Evolutionary conservation across 1,284 basidiomycete species (phyloP), one percentile per base, ranked within the genome.

Genomic region (Hemileia vastatrix): DNA sequence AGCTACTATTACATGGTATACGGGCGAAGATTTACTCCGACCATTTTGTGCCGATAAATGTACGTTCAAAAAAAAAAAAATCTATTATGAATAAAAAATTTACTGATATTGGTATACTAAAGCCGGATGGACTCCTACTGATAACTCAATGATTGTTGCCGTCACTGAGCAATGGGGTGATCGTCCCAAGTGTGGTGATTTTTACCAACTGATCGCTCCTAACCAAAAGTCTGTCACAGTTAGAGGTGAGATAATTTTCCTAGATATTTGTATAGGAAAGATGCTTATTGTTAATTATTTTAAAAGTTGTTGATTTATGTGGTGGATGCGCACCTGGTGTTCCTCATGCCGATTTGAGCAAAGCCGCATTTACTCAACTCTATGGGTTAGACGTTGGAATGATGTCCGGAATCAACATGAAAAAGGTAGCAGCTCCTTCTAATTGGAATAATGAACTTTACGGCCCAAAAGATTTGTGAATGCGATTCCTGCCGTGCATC

Each of bases 101-200:
- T n/a, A n/a, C n/a, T n/a, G n/a, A n/a, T n/a, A n/a, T n/a, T n/a
- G n/a, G n/a, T n/a, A n/a, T n/a, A n/a, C n/a, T n/a, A n/a, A n/a
- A n/a, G n/a, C n/a, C n/a, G n/a, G 60, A 3, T 70, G 69, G 69
- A 68, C 65, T 1, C 69, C 69, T 9, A 70, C 64, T 3, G 69
- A 70, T 54, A 43, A 62, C 19, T 61, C 65, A 1, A 36, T 70
- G 18, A 67, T 70, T 33, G 64, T 66, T 18, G 69, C 69, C 1
- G 65, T 67, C n/a, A 70, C 69, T 15, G 53, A 64, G 33, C 49
- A 65, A 15, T 69, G 65, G 67, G 51, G 57, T n/a, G 11, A 11
- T 51, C 13, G 19, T 13, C 49, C 49, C n/a, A 11, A 9, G 13
- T 51, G 13, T 52, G n/a, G 13, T 31, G 19, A 15, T 47, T 54